Evolutionary conservation across 179 eudicot species (phyloP).

Genomic region (Silene noctiflora): DNA sequence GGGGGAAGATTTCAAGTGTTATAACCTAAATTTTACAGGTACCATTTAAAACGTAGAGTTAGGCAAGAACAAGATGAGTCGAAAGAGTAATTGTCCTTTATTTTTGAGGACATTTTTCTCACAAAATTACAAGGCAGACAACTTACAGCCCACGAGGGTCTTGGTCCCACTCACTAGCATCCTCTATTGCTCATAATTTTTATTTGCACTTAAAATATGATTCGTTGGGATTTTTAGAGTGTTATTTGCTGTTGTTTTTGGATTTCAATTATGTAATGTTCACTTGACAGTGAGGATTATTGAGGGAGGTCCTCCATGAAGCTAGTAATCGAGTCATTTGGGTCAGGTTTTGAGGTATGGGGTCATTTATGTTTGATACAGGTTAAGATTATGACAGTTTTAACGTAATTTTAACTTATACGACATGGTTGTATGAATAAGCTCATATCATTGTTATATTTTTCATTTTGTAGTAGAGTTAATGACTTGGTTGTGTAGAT

Average conservation of each 20-base stretch:
- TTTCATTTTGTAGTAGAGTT: no score
- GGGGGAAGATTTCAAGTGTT: neutral
- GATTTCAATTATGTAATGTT: constrained; percentile 9
- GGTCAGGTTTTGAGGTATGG: neutral
- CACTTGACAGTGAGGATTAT: constrained; percentile 11
- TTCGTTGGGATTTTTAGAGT: constrained; percentile 15
- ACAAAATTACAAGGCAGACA: constrained; percentile 4
- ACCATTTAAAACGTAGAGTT: neutral
- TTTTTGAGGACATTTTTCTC: constrained; percentile 5
- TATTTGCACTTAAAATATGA: neutral
- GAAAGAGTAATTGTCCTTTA: constrained; percentile 9
- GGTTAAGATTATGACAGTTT: no score
- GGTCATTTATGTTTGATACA: no score
- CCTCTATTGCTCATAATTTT: constrained; percentile 1
- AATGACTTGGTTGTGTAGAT: no score
- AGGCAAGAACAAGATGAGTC: constrained; percentile 6
- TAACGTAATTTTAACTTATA: no score
- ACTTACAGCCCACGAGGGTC: constrained; percentile 25
- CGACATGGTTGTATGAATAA: no score
- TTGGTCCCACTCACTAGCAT: constrained; percentile 3
- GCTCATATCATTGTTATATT: no score
- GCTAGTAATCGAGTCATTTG: neutral
- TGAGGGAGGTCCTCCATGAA: neutral
- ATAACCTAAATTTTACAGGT: neutral
- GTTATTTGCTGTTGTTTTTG: constrained; percentile 9